Base-by-base conservation (phyloP, 768 basidiomycete species). In the Strobilomyces echinocephalus region DNA sequence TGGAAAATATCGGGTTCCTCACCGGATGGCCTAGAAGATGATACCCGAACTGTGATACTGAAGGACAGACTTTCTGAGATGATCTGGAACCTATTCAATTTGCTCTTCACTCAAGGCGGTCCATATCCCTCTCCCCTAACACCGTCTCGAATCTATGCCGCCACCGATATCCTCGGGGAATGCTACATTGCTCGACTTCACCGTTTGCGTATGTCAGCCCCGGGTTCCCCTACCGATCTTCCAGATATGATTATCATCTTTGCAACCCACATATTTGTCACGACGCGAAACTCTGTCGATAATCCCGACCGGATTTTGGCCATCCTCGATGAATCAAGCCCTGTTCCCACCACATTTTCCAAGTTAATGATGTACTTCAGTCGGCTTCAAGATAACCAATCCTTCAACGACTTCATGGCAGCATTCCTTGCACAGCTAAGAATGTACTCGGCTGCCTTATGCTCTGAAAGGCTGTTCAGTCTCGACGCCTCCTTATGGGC, bases 401-500 rank as follows among this genome's bases (percentile, higher is more conserved):
- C 43, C 18, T 56, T 55, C 1, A 46, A 16, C 6, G 51, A 60
- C 50, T 51, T 57, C 55, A 38, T 64, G 3, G 62, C 69, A 26
- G 39, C 45, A 0, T 69, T 74, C 46, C 45, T 70, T 28, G 47
- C 59, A 2, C 44, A 62, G 58, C 64, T 53, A 39, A 55, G 57
- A n/a, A 51, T 46, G 24, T 68, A 66, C 33, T 71, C 70, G 1
- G 55, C 50, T 3, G 50, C 61, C 11, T 62, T 83, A 15, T 63
- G 67, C 18, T 63, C 61, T 0, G 67, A 72, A 39, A 63, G 63
- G 18, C 60, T 81, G 15, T 68, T 72, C 8, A 67, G 58, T 8
- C 69, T 79, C 16, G 79, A 81, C 49, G 78, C 79, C 9, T 79
- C 79, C 9, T 59, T 83, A 21, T 83, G 78, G 76, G 72, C 74